Evolutionary conservation across 306 rosid genomes (phyloP).

Genomic region (Fragaria nilgerrensis): DNA sequence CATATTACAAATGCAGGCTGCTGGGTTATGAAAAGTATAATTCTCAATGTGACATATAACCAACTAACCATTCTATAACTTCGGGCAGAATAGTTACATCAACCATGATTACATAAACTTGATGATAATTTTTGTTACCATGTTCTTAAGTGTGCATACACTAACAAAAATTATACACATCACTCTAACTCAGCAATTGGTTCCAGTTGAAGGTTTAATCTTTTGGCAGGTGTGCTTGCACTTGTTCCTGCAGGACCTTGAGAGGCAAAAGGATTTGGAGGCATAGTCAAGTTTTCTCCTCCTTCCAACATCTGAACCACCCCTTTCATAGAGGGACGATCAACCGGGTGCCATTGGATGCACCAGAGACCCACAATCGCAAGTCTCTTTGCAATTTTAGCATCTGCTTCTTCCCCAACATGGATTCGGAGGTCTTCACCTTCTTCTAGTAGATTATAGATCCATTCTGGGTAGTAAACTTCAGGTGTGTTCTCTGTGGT

Average conservation of each 20-base stretch:
- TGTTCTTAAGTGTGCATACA: no score
- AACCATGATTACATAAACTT: no score
- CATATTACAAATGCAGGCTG: no score
- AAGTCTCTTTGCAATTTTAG: neutral
- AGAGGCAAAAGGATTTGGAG: conserved; percentile 4
- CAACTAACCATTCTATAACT: no score
- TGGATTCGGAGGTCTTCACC: neutral
- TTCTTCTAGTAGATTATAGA: neutral
- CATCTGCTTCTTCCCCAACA: neutral
- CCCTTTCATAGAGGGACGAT: neutral
- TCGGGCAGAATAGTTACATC: no score
- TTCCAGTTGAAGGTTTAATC: neutral
- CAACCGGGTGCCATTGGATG: neutral
- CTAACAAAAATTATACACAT: no score
- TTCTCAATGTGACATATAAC: no score
- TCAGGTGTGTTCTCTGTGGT: neutral
- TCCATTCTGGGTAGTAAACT: neutral
- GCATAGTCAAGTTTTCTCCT: conserved; percentile 4
- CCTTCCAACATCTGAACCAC: neutral
- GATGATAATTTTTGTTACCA: no score
- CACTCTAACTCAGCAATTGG: conserved; percentile 8
- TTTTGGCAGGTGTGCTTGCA: neutral
- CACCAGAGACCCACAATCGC: neutral
- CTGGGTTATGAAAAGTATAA: no score
- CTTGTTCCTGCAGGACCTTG: neutral